Percentiles rank a stretch among this genome's conserved stretches.
These are phyloP conservation scores for Rhododendron molle DNA, from an alignment of 148 eudicot species.

Conservation along the genomic window DNA sequence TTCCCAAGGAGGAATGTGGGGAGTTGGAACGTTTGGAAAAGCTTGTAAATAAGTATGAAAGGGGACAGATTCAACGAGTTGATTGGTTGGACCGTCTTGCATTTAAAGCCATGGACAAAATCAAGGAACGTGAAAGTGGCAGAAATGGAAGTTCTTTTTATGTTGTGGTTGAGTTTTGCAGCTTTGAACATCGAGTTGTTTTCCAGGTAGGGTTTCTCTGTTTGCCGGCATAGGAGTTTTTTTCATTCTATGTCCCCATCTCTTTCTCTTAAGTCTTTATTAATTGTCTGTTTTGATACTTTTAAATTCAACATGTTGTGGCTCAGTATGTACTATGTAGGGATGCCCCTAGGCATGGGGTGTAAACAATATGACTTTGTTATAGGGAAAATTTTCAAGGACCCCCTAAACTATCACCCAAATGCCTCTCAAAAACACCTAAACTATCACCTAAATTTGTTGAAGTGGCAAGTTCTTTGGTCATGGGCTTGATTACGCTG, in stretches of 20 bases:
- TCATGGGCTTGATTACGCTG: background rate
- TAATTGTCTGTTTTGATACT: background rate
- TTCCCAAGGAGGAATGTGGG: conserved; percentile 93
- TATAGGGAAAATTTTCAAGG: background rate
- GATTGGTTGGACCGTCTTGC: conserved; percentile 98
- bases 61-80: conserved; percentile 91
- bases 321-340: background rate
- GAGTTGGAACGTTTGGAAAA: conserved; percentile 95
- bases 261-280: background rate
- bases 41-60: conserved; percentile 94
- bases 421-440: background rate
- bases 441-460: background rate
- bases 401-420: background rate
- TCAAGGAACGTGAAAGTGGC: conserved; percentile 78
- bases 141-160: conserved; percentile 69
- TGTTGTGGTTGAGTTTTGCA: conserved; percentile 81
- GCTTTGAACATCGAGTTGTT: conserved; percentile 95
- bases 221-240: background rate
- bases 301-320: background rate
- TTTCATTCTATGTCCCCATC: background rate
- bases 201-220: conserved; percentile 56
- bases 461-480: background rate
- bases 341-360: background rate
- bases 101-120: conserved; percentile 83
- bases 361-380: background rate